Evolutionary conservation across 106 monocot species (phyloP).

Genomic region (Xerophyta viscosa): DNA sequence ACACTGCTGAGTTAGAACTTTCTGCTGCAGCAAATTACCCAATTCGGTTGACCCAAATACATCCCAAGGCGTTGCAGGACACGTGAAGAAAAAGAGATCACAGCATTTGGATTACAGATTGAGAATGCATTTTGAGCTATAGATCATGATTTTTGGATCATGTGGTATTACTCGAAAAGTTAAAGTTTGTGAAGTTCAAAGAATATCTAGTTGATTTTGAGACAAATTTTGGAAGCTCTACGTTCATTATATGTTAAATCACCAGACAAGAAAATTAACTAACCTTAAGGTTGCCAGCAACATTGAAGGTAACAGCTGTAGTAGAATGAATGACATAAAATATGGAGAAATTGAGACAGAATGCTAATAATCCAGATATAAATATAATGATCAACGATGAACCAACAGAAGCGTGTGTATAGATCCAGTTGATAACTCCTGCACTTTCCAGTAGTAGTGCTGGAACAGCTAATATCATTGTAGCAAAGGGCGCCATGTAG

Average conservation of each 20-base stretch:
- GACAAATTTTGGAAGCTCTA: no score
- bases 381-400: conserved; percentile 68
- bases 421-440: conserved; percentile 74
- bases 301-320: conserved; percentile 94
- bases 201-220: no score
- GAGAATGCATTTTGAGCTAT: no score
- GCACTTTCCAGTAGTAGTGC: conserved; percentile 67
- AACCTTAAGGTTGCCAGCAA: conserved; percentile 94
- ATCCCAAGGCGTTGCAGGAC: no score
- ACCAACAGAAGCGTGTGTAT: conserved; percentile 37
- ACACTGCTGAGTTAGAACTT: no score
- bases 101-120: no score
- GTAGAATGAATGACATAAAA: conserved; percentile 98
- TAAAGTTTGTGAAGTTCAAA: no score
- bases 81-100: not conserved
- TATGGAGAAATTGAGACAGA: conserved; percentile 98
- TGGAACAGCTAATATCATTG: conserved; percentile 77
- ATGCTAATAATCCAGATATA: conserved; percentile 71
- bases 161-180: no score
- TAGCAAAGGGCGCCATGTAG: conserved; percentile 97
- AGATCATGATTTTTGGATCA: no score
- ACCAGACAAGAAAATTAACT: not conserved
- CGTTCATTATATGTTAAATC: no score
- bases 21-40: no score
- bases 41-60: no score